These are phyloP conservation scores for Leishmania arabica DNA, from an alignment of 208 protist genomes.

Conservation along the genomic window DNA sequence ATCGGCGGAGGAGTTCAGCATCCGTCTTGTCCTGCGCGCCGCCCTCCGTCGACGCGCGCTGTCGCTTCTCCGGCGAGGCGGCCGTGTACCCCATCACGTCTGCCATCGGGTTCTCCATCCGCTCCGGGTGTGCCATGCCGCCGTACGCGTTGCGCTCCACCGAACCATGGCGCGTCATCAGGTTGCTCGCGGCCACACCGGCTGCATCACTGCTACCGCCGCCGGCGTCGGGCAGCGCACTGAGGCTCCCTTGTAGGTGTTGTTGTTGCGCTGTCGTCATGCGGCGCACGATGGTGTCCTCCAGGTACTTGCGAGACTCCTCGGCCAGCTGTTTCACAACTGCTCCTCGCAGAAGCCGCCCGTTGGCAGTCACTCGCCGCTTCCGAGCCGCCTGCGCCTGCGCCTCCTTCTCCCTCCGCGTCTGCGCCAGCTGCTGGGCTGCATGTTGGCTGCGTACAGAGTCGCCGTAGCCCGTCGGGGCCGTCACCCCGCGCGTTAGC, in stretches of 20 bases:
- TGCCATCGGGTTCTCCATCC: constrained; percentile 1
- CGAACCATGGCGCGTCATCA: background rate
- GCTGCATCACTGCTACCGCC: background rate
- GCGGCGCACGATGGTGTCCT: constrained; percentile 69
- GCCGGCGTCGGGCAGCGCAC: background rate
- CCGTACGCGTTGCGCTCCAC: constrained; percentile 11
- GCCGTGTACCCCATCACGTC: constrained; percentile 10
- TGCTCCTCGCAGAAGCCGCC: constrained; percentile 39
- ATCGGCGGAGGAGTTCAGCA: constrained; percentile 28
- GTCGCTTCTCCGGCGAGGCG: constrained; percentile 7
- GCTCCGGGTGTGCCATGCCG: constrained; percentile 19
- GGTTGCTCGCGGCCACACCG: background rate
- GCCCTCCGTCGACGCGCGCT: background rate
- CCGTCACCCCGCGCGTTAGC: constrained; percentile 68
- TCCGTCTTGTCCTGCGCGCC: background rate
- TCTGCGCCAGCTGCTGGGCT: constrained; percentile 38
- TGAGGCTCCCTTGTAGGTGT: constrained; percentile 1
- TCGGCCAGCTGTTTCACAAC: constrained; percentile 65
- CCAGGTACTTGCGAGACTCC: constrained; percentile 74
- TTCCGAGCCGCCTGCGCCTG: constrained; percentile 22
- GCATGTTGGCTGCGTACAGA: constrained; percentile 27
- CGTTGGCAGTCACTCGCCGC: constrained; percentile 31
- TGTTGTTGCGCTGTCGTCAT: constrained; percentile 46
- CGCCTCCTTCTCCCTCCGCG: constrained; percentile 8
- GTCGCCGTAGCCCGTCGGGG: constrained; percentile 67